Evolutionary conservation across 768 basidiomycete species (phyloP), one percentile per base, ranked within the genome.

Genomic region (Xerocomus potaroensis): DNA sequence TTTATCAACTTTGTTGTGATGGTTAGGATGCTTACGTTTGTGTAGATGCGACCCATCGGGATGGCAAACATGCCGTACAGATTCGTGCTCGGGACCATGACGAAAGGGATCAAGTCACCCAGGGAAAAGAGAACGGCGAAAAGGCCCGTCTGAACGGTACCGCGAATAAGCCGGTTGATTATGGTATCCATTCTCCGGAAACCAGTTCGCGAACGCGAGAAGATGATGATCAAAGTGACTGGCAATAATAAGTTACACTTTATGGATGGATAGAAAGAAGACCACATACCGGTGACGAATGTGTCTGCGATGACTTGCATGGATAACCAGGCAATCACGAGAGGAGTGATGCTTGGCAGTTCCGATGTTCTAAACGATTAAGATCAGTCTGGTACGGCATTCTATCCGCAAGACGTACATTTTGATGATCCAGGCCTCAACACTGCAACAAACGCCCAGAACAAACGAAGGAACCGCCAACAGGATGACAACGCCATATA

Each of bases 141-240:
- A 5, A 76, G 50, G 33, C 78, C 77, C 5, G 78, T 79, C 51
- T 78, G 77, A 26, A 80, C 59, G 11, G 77, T 75, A 19, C 77
- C 76, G 41, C 75, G 74, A 47, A 79, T 78, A 8, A 80, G 63
- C 23, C 75, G 73, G 49, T 76, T 75, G 55, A 79, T 73, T 44
- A 78, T 69, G 0, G 69, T 74, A 51, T 81, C 77, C 3, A 74
- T 80, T 51, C 64, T 71, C 12, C 62, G 64, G 60, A 77, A 75
- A n/a, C 79, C 78, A 16, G 78, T 79, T 41, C 72, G 68, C 6
- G 71, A 72, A 32, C 70, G 71, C 48, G 56, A 49, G 41, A 76
- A 64, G 21, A 72, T 59, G 39, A 57, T 55, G 22, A 32, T 55
- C 26, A 55, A 41, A 6, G 49, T 53, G 9, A 59, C 64, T 55